phyloP scores from a whole-genome alignment of 495 filamentous ascomycete species.

The Aspergillus ostianus region DNA sequence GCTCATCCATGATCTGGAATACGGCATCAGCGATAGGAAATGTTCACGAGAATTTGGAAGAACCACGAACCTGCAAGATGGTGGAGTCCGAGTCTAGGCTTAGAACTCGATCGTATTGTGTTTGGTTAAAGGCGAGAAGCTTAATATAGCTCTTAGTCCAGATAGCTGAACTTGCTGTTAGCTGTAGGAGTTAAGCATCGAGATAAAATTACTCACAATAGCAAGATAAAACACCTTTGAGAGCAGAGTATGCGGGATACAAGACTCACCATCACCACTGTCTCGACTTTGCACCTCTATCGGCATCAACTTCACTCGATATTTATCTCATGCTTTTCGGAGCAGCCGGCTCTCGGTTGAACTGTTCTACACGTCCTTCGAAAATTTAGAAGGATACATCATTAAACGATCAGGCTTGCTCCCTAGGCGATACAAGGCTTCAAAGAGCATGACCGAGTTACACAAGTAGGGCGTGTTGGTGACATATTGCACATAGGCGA shows the following conservation, averaged over 20 bases:
- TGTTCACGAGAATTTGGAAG: not conserved
- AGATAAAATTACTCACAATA: no score
- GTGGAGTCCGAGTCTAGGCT: conserved; percentile 61
- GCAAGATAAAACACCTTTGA: no score
- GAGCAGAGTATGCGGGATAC: conserved; percentile 11
- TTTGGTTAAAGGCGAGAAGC: conserved; percentile 63
- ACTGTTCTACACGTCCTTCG: conserved; percentile 23
- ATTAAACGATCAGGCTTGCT: conserved; percentile 59
- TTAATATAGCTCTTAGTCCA: conserved; percentile 60
- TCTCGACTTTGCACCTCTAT: conserved; percentile 44
- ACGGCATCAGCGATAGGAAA: not conserved
- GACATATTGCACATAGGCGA: conserved; percentile 64
- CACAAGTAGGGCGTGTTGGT: conserved; percentile 60
- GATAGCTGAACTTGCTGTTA: conserved; percentile 29
- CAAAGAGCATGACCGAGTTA: conserved; percentile 67
- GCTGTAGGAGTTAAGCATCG: not conserved
- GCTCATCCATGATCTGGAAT: conserved; percentile 54
- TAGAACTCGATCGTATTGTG: conserved; percentile 58
- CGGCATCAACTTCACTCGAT: conserved; percentile 53
- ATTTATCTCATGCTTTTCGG: conserved; percentile 55
- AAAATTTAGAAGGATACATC: conserved; percentile 54
- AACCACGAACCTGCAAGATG: conserved; percentile 38
- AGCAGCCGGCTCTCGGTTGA: conserved; percentile 46
- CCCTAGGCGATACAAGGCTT: conserved; percentile 49
- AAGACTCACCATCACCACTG: conserved; percentile 34